Evolutionary conservation across 148 eudicot genomes (phyloP).

Genomic region (Cornus suecica): DNA sequence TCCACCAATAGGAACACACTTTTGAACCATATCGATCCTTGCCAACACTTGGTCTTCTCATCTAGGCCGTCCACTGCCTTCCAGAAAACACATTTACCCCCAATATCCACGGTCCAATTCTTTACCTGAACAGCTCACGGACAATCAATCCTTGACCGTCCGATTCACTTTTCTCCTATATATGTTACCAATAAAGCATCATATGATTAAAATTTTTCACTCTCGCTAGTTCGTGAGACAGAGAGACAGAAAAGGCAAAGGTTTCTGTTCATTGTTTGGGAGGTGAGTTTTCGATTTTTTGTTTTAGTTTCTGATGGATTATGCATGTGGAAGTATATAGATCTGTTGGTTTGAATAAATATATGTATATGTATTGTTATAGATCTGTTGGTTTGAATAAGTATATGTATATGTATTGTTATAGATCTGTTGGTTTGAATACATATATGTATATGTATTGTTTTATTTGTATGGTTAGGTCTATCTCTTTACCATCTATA

Average conservation of each 20-base stretch:
- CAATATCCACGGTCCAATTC: conserved; percentile 34
- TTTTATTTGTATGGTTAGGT: too few relatives aligned
- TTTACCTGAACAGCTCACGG: conserved; percentile 28
- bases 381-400: too few relatives aligned
- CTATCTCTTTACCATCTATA: too few relatives aligned
- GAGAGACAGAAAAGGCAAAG: background rate
- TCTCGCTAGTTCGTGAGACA: background rate
- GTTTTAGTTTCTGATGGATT: background rate
- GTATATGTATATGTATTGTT: too few relatives aligned
- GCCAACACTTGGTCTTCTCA: background rate
- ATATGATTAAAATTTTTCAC: background rate
- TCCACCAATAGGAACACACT: conserved; percentile 19
- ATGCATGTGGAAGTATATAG: too few relatives aligned
- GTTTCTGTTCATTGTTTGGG: background rate
- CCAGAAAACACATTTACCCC: conserved; percentile 40
- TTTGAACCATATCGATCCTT: conserved; percentile 30
- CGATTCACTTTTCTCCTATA: conserved; percentile 23
- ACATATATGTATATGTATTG: too few relatives aligned
- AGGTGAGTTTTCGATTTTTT: background rate
- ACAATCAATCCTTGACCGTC: conserved; percentile 33
- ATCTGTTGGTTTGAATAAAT: too few relatives aligned
- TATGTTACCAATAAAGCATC: conserved; percentile 17
- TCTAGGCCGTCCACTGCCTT: conserved; percentile 34
- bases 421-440: too few relatives aligned
- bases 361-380: too few relatives aligned